Percentiles rank a stretch among this genome's conserved stretches.
Conservation (phyloP, 2,329 filamentous ascomycete species). For the Apiospora malaysiana region DNA sequence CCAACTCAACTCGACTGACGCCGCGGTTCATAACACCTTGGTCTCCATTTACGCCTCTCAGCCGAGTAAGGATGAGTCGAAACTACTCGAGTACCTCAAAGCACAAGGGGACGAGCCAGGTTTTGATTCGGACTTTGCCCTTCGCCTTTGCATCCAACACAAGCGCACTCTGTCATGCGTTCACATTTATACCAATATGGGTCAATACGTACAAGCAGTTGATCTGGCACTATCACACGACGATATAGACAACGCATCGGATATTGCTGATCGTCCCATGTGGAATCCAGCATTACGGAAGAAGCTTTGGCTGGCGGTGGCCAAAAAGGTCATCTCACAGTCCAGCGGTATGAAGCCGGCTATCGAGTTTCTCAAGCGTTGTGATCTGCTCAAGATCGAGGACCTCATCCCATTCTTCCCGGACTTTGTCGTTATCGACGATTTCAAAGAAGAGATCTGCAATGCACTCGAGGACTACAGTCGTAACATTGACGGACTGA, state of each 20-base stretch:
- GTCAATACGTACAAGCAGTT: conserved; percentile 90
- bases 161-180: conserved; percentile 92
- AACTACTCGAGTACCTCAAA: conserved; percentile 86
- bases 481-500: conserved; percentile 85
- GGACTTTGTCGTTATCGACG: conserved; percentile 97
- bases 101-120: conserved; percentile 84
- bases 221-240: conserved; percentile 89
- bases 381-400: conserved; percentile 91
- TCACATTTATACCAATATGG: conserved; percentile 97
- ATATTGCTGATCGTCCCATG: conserved; percentile 85
- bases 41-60: conserved; percentile 95
- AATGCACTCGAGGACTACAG: conserved; percentile 91
- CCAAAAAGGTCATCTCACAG: conserved; percentile 89
- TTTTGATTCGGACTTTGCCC: conserved; percentile 95
- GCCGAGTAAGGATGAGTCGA: conserved; percentile 80
- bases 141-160: conserved; percentile 93
- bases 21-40: conserved; percentile 95
- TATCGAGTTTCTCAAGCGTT: conserved; percentile 90
- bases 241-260: conserved; percentile 86
- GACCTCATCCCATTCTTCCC: conserved; percentile 98
- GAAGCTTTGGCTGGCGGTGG: conserved; percentile 93
- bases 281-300: conserved; percentile 83
- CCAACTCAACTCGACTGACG: conserved; percentile 77
- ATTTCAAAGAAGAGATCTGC: conserved; percentile 99
- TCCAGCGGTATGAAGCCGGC: conserved; percentile 89